Base-by-base conservation (phyloP, 805 yeast species). In the Barnettozyma californica region DNA sequence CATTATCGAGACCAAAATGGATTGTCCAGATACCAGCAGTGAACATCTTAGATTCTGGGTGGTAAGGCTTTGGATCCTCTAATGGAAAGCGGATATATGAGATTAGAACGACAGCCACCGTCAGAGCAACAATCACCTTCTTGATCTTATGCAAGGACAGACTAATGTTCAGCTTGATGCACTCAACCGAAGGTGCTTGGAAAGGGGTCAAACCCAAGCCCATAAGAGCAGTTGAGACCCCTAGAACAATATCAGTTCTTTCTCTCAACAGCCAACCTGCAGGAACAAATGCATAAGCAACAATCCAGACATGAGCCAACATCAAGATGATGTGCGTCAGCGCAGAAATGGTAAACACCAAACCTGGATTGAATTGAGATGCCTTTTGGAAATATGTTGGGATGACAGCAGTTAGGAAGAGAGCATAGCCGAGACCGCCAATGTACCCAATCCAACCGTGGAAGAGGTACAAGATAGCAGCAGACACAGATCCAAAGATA, bases 21-120 rank as follows among this genome's bases (percentile, higher is more conserved):
- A 94, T 84, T 20, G 98, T 92, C 99, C 99, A 94, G 52, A 94
- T 91, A 64, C 98, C 99, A 2, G 97, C 91, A 1, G 97, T 90
- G 58, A 94, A 78, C 5, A 87, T 65, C 56, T 82, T 78, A 2
- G 87, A 75, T 8, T 75, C 77, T 13, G 89, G 83, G 58, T 83
- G 85, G 57, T 78, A 76, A 10, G 94, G 90, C 47, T 66, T 65
- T 13, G 91, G 90, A 29, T 80, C 81, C 14, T 67, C 69, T 49
- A 80, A 73, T 56, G 81, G 80, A 63, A 81, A 73, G 48, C 90
- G 73, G 37, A 73, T 61, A 48, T 81, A 74, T 11, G 83, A 75
- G 45, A 85, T 73, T 11, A 80, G 58, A 3, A 79, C 70, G 4
- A 81, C 67, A 19, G 81, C 55, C 2, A 77, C 60, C 13, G 73